Evolutionary conservation across 768 basidiomycete species (phyloP), one percentile per base, ranked within the genome.

Genomic region (Lactarius tabidus): DNA sequence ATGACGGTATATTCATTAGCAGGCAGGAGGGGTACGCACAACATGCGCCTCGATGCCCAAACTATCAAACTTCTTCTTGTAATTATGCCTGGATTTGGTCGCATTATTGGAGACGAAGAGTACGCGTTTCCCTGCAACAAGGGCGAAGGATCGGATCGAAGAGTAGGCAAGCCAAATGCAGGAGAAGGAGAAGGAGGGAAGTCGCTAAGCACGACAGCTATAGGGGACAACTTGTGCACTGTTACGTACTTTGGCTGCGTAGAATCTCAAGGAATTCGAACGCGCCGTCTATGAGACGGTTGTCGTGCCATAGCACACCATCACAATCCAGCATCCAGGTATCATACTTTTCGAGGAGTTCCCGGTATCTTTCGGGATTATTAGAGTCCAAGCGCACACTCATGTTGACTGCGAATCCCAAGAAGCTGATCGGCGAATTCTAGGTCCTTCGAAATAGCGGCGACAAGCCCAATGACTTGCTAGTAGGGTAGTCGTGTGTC

Each of bases 31-130:
- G 31, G n/a, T 52, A 78, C 91, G 76, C 76, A 97, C 96, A 71
- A 90, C 88, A 73, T 87, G 81, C 38, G 87, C 93, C 73, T 93
- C 81, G 39, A 98, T 82, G 45, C 91, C 94, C 59, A 98, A 83
- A 71, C 86, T 81, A 76, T 98, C 93, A 74, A 99, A 97, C 76
- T 95, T 96, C 53, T 77, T 78, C 80, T 93, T 95, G 84, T 95
- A 95, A 74, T 78, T 87, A 74, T 78, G 85, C 67, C 97, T 80
- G 6, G 94, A 96, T 78, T 98, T 96, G 62, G 89, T 92, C 54
- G 96, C 95, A 74, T 98, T 99, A 78, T 99, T 99, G 20, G 95
- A 98, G 58, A 97, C 95, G 72, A 98, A 98, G 12, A 98, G 77
- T 36, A 97, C 78, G 65, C 73, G 82, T 93, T 93, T 75, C 64